Evolutionary conservation across 768 basidiomycete genomes (phyloP).

Genomic region (Tricholoma furcatifolium): DNA sequence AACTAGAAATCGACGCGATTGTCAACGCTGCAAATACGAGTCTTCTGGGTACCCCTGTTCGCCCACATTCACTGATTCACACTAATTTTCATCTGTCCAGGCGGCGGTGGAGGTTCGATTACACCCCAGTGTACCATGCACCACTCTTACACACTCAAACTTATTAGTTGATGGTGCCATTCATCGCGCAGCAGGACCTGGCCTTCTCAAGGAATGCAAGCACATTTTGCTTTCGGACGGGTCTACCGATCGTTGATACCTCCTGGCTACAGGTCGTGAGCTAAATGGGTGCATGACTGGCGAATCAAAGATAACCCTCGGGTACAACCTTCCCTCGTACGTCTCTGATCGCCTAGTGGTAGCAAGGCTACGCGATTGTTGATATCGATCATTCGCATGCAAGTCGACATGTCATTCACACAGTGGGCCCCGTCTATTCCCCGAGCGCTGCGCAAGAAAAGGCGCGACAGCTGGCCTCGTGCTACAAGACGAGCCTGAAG

Average conservation of each 20-base stretch:
- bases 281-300: constrained; percentile 72
- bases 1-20: constrained; percentile 65
- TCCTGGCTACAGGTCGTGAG: constrained; percentile 46
- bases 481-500: constrained; percentile 64
- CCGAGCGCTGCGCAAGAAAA: constrained; percentile 36
- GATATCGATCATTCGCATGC: background rate
- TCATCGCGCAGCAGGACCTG: constrained; percentile 69
- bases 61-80: background rate
- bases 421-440: constrained; percentile 76
- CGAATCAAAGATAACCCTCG: constrained; percentile 75
- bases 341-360: constrained; percentile 28
- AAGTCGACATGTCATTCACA: constrained; percentile 70
- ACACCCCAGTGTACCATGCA: background rate
- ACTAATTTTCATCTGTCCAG: constrained; percentile 31
- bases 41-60: constrained; percentile 54
- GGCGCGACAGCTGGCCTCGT: constrained; percentile 59
- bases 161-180: constrained; percentile 78
- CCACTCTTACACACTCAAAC: background rate
- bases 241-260: background rate
- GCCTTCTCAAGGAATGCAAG: constrained; percentile 70
- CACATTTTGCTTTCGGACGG: constrained; percentile 4
- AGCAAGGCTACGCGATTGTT: background rate
- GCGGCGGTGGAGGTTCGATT: constrained; percentile 72
- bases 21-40: constrained; percentile 82
- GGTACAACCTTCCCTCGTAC: constrained; percentile 75